Evolutionary conservation across 2,329 filamentous ascomycete species (phyloP).

Genomic region (Fusarium graminum): DNA sequence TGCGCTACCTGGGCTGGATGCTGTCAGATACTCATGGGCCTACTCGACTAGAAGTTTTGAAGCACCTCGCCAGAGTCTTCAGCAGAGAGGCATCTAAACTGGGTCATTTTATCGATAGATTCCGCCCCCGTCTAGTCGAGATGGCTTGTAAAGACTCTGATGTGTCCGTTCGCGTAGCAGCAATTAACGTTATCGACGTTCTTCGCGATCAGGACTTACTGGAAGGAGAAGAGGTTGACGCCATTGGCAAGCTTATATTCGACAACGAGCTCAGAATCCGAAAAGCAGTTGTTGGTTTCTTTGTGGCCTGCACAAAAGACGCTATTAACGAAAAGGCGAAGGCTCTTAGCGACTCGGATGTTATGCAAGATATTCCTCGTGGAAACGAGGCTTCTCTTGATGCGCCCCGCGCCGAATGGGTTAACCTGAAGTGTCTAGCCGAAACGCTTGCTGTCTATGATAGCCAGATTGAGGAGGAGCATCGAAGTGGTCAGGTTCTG

Average conservation of each 20-base stretch:
- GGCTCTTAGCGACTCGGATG: conserved; percentile 84
- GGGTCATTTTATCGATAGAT: conserved; percentile 93
- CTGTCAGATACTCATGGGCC: conserved; percentile 82
- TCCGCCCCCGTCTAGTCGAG: conserved; percentile 87
- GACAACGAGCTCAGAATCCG: conserved; percentile 87
- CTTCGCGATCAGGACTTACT: conserved; percentile 87
- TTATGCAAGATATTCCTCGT: conserved; percentile 77
- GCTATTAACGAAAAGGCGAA: conserved; percentile 83
- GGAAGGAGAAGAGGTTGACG: conserved; percentile 91
- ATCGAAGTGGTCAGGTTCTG: conserved; percentile 62
- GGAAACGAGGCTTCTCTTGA: conserved; percentile 80
- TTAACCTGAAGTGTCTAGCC: conserved; percentile 90
- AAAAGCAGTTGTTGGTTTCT: conserved; percentile 91
- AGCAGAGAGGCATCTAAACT: conserved; percentile 84
- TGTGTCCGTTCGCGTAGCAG: conserved; percentile 79
- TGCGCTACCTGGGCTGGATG: conserved; percentile 96
- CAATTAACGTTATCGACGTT: conserved; percentile 84
- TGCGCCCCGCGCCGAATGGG: conserved; percentile 83
- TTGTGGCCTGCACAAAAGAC: conserved; percentile 87
- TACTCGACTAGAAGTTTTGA: conserved; percentile 87
- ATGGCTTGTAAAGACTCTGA: conserved; percentile 92
- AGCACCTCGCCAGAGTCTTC: conserved; percentile 84
- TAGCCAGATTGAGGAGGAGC: conserved; percentile 71
- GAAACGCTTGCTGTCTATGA: conserved; percentile 89
- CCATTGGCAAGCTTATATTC: conserved; percentile 88